Conservation (phyloP, 2,329 filamentous ascomycete species). For the Fusarium nodosum region DNA sequence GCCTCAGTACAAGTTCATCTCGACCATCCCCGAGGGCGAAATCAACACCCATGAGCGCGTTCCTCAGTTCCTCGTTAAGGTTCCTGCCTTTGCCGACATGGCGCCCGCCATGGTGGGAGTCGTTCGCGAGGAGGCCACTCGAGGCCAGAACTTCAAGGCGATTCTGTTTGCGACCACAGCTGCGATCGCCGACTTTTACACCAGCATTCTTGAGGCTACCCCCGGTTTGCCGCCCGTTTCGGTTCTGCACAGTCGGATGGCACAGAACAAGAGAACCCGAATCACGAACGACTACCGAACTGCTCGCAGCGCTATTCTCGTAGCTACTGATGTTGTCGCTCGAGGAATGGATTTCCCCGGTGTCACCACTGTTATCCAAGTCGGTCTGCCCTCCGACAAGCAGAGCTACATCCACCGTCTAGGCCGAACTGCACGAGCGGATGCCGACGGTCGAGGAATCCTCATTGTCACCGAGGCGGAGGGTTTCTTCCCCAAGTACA, state of each 20-base stretch:
- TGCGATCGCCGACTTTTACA: slow-evolving; percentile 65
- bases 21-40: slow-evolving; percentile 82
- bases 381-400: slow-evolving; percentile 69
- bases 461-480: slow-evolving; percentile 69
- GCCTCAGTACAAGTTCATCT: slow-evolving; percentile 81
- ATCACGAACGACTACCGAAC: slow-evolving; percentile 75
- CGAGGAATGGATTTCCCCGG: slow-evolving; percentile 80
- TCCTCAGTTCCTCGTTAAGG: slow-evolving; percentile 76
- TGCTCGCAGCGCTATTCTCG: slow-evolving; percentile 66
- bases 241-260: slow-evolving; percentile 65
- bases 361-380: slow-evolving; percentile 76
- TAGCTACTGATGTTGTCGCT: slow-evolving; percentile 79
- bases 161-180: slow-evolving; percentile 82
- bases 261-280: slow-evolving; percentile 63
- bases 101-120: slow-evolving; percentile 70
- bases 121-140: slow-evolving; percentile 61
- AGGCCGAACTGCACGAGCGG: slow-evolving; percentile 75
- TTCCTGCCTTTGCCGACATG: slow-evolving; percentile 79
- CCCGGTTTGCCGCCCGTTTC: slow-evolving; percentile 60
- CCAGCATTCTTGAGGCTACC: slow-evolving; percentile 58
- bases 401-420: slow-evolving; percentile 78
- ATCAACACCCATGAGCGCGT: slow-evolving; percentile 81
- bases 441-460: slow-evolving; percentile 73
- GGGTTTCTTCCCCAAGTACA: slow-evolving; percentile 62
- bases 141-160: slow-evolving; percentile 77